These are phyloP conservation scores for Ampelomyces quisqualis DNA, from an alignment of 2,329 filamentous ascomycete genomes.

Conservation along the genomic window DNA sequence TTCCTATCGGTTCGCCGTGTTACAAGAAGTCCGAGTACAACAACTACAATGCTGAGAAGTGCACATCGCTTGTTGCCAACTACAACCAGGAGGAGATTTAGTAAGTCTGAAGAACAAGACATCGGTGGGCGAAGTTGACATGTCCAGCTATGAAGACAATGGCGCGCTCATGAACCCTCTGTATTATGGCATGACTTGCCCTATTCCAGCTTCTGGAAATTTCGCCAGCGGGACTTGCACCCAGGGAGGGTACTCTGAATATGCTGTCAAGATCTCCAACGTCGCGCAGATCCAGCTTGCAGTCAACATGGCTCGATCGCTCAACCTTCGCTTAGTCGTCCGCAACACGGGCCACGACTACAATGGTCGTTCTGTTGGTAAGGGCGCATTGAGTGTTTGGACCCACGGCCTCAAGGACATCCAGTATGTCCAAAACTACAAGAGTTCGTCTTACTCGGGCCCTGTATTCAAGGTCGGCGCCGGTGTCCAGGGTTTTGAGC, in stretches of 20 bases:
- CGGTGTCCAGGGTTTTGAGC: constrained; percentile 36
- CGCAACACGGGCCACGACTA: constrained; percentile 39
- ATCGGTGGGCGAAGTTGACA: constrained; percentile 4
- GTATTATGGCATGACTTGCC: constrained; percentile 34
- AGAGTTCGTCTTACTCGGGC: constrained; percentile 28
- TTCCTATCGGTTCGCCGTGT: constrained; percentile 33
- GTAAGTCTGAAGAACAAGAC: constrained; percentile 16
- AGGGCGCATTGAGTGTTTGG: constrained; percentile 33
- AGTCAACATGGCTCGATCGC: constrained; percentile 34
- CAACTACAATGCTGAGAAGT: constrained; percentile 31
- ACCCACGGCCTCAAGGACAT: constrained; percentile 35
- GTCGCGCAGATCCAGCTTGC: constrained; percentile 38
- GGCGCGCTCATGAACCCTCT: constrained; percentile 32
- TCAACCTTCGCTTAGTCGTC: constrained; percentile 37
- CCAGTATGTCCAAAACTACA: constrained; percentile 29
- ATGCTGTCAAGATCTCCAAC: constrained; percentile 30
- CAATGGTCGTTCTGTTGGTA: constrained; percentile 31
- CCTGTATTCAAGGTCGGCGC: constrained; percentile 35
- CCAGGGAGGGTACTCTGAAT: constrained; percentile 32
- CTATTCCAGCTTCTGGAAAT: constrained; percentile 18
- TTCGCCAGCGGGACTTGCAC: constrained; percentile 29
- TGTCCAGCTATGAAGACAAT: constrained; percentile 19
- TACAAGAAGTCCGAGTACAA: constrained; percentile 31
- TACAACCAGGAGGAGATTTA: constrained; percentile 22
- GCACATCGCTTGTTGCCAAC: constrained; percentile 21